Conservation (phyloP, 108 stramenopile genomes). For the Cyclostephanos tholiformis region DNA sequence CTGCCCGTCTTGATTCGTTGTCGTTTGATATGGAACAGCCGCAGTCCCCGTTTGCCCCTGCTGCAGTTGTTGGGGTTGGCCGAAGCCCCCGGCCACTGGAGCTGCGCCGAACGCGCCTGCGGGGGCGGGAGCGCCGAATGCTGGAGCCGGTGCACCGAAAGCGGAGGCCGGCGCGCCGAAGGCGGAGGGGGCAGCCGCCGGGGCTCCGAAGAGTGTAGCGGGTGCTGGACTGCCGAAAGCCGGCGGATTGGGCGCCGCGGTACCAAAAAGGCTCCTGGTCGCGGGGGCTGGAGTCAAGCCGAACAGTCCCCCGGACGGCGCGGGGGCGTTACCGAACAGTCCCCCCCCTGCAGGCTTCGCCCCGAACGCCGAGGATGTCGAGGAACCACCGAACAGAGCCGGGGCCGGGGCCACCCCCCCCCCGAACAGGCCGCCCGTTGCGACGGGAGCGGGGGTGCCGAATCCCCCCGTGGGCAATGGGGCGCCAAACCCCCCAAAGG, state of each 20-base stretch:
- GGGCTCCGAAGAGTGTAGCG: slow-evolving; percentile 27
- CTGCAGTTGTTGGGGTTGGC: not conserved
- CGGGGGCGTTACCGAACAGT: slow-evolving; percentile 47
- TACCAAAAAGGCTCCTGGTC: slow-evolving; percentile 38
- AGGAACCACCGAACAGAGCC: slow-evolving; percentile 43
- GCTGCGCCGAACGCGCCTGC: slow-evolving; percentile 21
- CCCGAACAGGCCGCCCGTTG: slow-evolving; percentile 21
- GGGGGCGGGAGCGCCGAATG: not conserved
- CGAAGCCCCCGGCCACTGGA: not conserved
- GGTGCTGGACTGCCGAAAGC: slow-evolving; percentile 23
- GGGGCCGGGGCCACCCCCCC: slow-evolving; percentile 31
- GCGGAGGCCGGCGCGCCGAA: slow-evolving; percentile 3
- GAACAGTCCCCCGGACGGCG: slow-evolving; percentile 60
- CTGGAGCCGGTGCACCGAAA: not conserved
- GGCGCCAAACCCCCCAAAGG: slow-evolving; percentile 44
- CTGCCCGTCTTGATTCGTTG: slow-evolving; percentile 65
- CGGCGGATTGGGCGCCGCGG: slow-evolving; percentile 42
- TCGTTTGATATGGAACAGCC: slow-evolving; percentile 59
- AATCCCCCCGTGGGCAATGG: slow-evolving; percentile 8
- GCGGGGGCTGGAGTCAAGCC: slow-evolving; percentile 63
- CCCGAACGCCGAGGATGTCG: slow-evolving; percentile 49
- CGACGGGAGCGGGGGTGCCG: slow-evolving; percentile 46
- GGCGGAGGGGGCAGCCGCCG: slow-evolving; percentile 43
- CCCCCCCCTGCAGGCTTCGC: slow-evolving; percentile 20
- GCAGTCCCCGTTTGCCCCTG: slow-evolving; percentile 47